These are phyloP conservation scores for Turnera subulata DNA, from an alignment of 345 rosid species.

Conservation along the genomic window DNA sequence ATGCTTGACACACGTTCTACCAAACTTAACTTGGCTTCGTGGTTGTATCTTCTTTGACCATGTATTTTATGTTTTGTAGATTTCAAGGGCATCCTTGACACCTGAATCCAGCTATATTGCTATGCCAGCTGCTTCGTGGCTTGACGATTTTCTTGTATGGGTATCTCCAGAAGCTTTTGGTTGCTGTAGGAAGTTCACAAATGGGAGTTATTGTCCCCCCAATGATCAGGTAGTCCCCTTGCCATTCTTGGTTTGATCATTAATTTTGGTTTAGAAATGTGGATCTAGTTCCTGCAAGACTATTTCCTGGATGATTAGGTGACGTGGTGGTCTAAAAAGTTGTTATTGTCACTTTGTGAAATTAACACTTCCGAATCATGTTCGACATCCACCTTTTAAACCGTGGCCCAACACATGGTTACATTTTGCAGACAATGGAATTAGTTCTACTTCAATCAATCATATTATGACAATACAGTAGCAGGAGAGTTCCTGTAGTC, in stretches of 20 bases:
- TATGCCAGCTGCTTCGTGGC: constrained; percentile 99
- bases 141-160: constrained; percentile 98
- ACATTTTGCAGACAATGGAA: neutral
- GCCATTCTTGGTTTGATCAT: constrained; percentile 11
- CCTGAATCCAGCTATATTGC: constrained; percentile 91
- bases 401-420: no score
- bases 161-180: constrained; percentile 98
- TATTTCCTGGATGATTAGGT: neutral
- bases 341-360: no score
- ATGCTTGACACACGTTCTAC: neutral
- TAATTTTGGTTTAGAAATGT: neutral
- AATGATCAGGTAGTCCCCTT: constrained; percentile 70
- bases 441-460: neutral
- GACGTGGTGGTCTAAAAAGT: no score
- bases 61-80: constrained; percentile 39
- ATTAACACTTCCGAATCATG: no score
- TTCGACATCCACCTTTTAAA: no score
- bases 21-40: neutral
- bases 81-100: constrained; percentile 71
- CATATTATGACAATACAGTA: no score
- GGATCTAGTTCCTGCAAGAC: neutral
- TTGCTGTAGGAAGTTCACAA: constrained; percentile 89
- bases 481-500: no score
- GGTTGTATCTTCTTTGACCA: constrained; percentile 10
- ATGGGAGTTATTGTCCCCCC: constrained; percentile 93